Evolutionary conservation across 2,329 filamentous ascomycete genomes (phyloP).

Genomic region (Dothideomycetes sp.): DNA sequence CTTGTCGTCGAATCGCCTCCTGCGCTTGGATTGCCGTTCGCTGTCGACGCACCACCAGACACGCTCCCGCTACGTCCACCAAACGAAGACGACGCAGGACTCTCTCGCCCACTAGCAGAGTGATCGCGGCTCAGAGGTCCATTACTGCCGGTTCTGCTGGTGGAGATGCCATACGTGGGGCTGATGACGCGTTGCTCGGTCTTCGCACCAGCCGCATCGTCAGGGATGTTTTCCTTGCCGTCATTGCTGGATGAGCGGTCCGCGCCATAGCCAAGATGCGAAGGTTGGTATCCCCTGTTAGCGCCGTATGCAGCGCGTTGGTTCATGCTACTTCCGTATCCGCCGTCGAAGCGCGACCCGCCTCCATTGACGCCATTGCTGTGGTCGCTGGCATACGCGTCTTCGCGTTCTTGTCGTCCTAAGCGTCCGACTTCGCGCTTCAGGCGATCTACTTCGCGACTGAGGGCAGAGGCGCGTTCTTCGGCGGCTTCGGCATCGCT

Average conservation of each 20-base stretch:
- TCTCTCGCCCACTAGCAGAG: conserved; percentile 4
- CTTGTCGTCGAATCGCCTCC: too few species aligned
- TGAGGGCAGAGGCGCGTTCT: conserved; percentile 70
- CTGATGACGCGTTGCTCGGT: conserved; percentile 2
- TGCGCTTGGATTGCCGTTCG: too few species aligned
- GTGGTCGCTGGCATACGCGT: conserved; percentile 5
- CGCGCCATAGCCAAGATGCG: not conserved
- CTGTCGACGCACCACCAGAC: too few species aligned
- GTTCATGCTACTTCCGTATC: conserved; percentile 1
- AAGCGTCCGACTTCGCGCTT: conserved; percentile 60
- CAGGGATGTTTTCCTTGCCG: conserved; percentile 36
- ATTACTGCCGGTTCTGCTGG: not conserved
- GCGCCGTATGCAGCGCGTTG: not conserved
- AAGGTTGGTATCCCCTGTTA: not conserved
- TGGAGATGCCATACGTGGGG: not conserved
- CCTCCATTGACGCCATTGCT: conserved; percentile 8
- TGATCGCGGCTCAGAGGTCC: conserved; percentile 2
- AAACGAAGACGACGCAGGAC: too few species aligned
- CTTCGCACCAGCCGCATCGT: conserved; percentile 1
- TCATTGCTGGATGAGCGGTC: conserved; percentile 16
- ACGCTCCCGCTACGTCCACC: too few species aligned
- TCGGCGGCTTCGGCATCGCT: conserved; percentile 85
- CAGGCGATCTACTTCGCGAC: conserved; percentile 81
- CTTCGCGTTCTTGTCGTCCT: conserved; percentile 4
- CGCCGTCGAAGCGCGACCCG: conserved; percentile 8